Base-by-base conservation (phyloP, 2,329 filamentous ascomycete species). In the Pseudogymnoascus sp. region DNA sequence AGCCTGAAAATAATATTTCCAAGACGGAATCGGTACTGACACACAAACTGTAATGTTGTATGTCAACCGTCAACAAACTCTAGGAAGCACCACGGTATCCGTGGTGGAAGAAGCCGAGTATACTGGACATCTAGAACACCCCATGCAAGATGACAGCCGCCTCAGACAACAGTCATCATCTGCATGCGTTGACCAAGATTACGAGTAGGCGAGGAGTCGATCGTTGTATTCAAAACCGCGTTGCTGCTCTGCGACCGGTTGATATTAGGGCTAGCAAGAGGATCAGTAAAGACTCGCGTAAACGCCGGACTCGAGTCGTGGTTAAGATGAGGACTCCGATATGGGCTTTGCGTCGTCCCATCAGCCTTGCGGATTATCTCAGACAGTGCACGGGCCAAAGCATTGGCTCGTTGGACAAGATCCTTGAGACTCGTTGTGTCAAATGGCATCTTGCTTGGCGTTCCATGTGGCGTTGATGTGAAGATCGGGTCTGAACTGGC, bases 371-470 rank as follows among this genome's bases (percentile, higher is more conserved):
- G 83, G 56, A 89, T 78, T 4, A 84, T 73, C 62, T 88, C 84
- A 0, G 84, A 84, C 22, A 89, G 75, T 3, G 78, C 76, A 66
- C 87, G 84, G 28, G 82, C 81, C 35, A 89, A 74, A 62, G 83
- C 82, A 28, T 82, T 80, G 1, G 86, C 86, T 64, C 84, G 79
- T 71, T 84, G 85, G 38, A 89, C 86, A 61, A 89, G 76, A 69
- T 85, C 83, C 68, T 84, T 85, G n/a, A 89, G 78, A 72, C 84
- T 88, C 66, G 87, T 87, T 4, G 86, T 88, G 70, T 88, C 86
- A 66, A 89, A 89, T 64, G 87, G 86, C 69, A 88, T 81, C 65
- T 80, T 78, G 60, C 79, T 78, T 50, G 80, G 75, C 10, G 70
- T 72, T 65, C 70, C 70, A 73, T 64, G 62, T 3, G 65, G 63